Evolutionary conservation across 169 alveolate genomes (phyloP), one percentile per base, ranked within the genome.

Genomic region (Perkinsus chesapeaki): DNA sequence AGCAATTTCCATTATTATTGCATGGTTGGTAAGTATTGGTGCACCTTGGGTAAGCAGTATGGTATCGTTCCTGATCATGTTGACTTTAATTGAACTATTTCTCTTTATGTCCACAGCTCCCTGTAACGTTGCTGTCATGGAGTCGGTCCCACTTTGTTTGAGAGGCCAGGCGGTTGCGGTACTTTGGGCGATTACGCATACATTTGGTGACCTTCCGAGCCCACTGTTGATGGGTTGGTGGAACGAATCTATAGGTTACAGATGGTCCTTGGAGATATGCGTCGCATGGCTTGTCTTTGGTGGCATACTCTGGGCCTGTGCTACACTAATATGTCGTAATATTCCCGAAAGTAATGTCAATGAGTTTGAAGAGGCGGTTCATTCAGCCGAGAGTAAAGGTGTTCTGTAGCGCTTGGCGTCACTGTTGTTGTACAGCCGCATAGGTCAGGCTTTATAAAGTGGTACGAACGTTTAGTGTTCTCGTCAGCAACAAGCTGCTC

Each of bases 81-180:
- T 92, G 31, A 47, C 39, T 27, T 9, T 93, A 20, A 92, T 91
- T 39, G 60, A 92, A 94, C 91, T 92, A 90, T n/a, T 36, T 23
- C 20, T 36, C 72, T 31, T 34, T 93, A 93, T 93, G 47, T 91
- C 93, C 0, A 37, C 39, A 48, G 94, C 94, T 19, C 94, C 94
- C 10, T 1, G 72, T 0, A 39, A 48, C 38, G 39, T 93, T 12
- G 94, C 82, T 3, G 34, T 93, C 37, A 93, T 93, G 94, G 73
- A 34, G 12, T 19, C 90, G 73, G 94, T 93, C 23, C 37, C 92
- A 20, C 27, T 39, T 20, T 92, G 93, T 37, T 23, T 91, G 39
- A 93, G 94, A 93, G 92, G 92, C 9, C 94, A 93, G 91, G 94
- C 94, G 73, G 48, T 37, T 16, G 94, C 94, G 39, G 39, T 93